A percentile compares a stretch with the other conserved stretches of the same genome.
Conservation (phyloP, 2,329 filamentous ascomycete species). For the Mycogone perniciosa region DNA sequence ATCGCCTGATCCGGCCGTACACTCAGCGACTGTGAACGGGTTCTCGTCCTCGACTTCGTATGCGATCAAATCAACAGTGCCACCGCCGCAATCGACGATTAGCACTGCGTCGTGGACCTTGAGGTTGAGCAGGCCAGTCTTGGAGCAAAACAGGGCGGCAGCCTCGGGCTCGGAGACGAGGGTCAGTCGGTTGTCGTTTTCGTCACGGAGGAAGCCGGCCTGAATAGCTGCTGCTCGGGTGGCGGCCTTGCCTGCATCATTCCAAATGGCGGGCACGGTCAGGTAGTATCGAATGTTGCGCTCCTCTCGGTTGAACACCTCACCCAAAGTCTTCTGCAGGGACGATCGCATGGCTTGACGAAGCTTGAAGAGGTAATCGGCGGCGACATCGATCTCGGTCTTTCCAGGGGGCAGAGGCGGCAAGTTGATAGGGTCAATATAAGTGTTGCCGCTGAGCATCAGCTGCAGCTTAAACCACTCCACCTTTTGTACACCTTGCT, state of each 20-base stretch:
- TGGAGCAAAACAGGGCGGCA: constrained; percentile 94
- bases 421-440: constrained; percentile 98
- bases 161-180: constrained; percentile 95
- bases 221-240: constrained; percentile 94
- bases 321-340: constrained; percentile 90
- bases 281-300: constrained; percentile 97
- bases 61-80: constrained; percentile 96
- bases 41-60: constrained; percentile 98
- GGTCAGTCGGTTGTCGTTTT: constrained; percentile 94
- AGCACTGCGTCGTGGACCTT: constrained; percentile 98
- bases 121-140: constrained; percentile 89
- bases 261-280: constrained; percentile 99
- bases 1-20: constrained; percentile 93
- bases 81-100: constrained; percentile 97
- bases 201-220: constrained; percentile 90
- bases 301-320: constrained; percentile 97
- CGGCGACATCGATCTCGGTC: constrained; percentile 98
- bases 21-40: constrained; percentile 94
- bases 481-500: constrained; percentile 95
- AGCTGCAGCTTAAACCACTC: constrained; percentile 99
- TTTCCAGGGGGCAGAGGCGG: constrained; percentile 95
- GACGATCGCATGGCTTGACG: constrained; percentile 95
- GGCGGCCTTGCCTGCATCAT: constrained; percentile 95
- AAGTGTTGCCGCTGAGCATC: constrained; percentile 97
- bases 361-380: constrained; percentile 97